These are phyloP conservation scores for Eutrema japonicum DNA, from an alignment of 345 rosid species.

Conservation along the genomic window DNA sequence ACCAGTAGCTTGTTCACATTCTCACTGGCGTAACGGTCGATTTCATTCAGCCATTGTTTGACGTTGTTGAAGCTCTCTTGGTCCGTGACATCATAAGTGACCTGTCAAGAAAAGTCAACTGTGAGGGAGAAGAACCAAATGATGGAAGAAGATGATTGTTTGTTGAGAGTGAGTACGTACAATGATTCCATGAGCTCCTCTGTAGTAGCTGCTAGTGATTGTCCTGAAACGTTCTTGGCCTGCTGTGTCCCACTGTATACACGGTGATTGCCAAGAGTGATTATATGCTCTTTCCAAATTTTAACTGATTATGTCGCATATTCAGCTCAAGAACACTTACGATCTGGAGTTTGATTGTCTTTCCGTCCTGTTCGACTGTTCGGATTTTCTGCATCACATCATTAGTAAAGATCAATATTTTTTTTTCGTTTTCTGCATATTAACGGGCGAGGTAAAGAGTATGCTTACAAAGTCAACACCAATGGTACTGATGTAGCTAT, in stretches of 20 bases:
- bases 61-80: conserved; percentile 88
- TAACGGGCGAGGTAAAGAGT: neutral
- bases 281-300: neutral
- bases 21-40: conserved; percentile 79
- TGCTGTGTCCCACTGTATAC: conserved; percentile 87
- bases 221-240: conserved; percentile 96
- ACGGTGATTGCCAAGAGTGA: neutral
- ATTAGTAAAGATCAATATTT: conserved; percentile 8
- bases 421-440: neutral
- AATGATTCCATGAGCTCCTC: conserved; percentile 94
- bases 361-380: conserved; percentile 67
- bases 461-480: conserved; percentile 69
- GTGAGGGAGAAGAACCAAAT: neutral
- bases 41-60: conserved; percentile 79
- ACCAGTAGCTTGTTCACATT: conserved; percentile 81
- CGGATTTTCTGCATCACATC: conserved; percentile 57
- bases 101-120: conserved; percentile 42
- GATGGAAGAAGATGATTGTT: neutral
- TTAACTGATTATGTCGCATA: neutral
- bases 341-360: conserved; percentile 64
- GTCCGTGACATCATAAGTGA: conserved; percentile 82
- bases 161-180: conserved; percentile 44
- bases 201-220: conserved; percentile 89
- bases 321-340: conserved; percentile 40
- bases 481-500: conserved; percentile 66